Evolutionary conservation across 192 early-diverging fungal species (phyloP), one percentile per base, ranked within the genome.

Genomic region (Entomortierella beljakovae): DNA sequence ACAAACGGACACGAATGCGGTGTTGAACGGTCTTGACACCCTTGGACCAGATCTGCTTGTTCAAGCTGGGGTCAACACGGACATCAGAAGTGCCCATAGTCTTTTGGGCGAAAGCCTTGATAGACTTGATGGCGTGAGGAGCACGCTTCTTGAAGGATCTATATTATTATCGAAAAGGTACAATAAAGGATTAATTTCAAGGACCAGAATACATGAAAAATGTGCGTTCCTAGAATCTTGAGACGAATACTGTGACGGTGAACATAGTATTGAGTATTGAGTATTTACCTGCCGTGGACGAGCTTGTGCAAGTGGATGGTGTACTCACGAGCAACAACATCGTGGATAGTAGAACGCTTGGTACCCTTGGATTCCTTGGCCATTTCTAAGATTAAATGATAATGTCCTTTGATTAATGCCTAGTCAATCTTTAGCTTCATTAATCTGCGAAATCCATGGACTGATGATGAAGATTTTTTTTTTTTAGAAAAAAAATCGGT

Each of bases 261-360:
- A n/a, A n/a, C n/a, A n/a, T n/a, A n/a, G n/a, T n/a, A 38, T 38
- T 13, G 37, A 38, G 37, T 38, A 38, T 26, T 18, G 26, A 18
- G 28, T 72, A 58, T 59, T 67, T 82, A 94, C 91, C 74, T 87
- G 73, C 91, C 92, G 68, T 88, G 86, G 74, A 99, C 93, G 70
- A 88, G 88, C 90, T 96, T 97, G 94, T 98, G 97, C 76, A 99
- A 86, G 93, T 99, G 95, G 86, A 99, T 99, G 81, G 98, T 99
- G 92, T 96, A 97, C 80, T 99, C 98, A 80, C 96, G 92, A 80
- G 96, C 97, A 73, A 99, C 93, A 64, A 72, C 70, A 49, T 72
- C 70, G 62, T 88, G 83, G 75, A 93, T 85, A 57, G 92, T 91
- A 58, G 92, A 94, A 82, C 92, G 91, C 90, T 93, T 90, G 82